A percentile compares a stretch with the other conserved stretches of the same genome.
phyloP scores from a whole-genome alignment of 2,329 filamentous ascomycete genomes.

The Colletotrichum cuscutae region DNA sequence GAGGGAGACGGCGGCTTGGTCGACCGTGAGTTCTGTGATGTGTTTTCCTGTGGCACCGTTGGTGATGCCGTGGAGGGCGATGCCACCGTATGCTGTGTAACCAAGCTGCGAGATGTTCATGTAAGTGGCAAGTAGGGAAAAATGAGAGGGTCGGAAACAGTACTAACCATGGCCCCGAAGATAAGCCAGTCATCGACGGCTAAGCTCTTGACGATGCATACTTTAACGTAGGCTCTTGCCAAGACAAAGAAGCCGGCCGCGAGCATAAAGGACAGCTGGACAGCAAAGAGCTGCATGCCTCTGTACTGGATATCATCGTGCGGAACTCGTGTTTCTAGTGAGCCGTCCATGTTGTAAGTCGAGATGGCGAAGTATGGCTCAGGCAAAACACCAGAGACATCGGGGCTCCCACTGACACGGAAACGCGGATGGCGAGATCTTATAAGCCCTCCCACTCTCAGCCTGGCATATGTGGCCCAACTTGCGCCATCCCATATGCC shows the following conservation, averaged over 20 bases:
- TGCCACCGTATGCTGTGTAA: constrained; percentile 45
- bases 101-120: constrained; percentile 40
- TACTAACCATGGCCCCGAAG: constrained; percentile 54
- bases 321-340: not conserved
- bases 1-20: constrained; percentile 42
- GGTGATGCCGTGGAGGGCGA: constrained; percentile 46
- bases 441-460: not conserved
- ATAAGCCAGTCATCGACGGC: constrained; percentile 60
- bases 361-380: not conserved
- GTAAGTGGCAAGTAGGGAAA: not conserved
- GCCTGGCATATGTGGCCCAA: not conserved
- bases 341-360: constrained; percentile 12
- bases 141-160: not conserved
- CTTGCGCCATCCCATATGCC: not conserved
- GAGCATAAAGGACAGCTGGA: constrained; percentile 43
- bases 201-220: constrained; percentile 53
- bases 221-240: constrained; percentile 57
- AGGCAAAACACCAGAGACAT: not conserved
- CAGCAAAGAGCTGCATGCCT: constrained; percentile 36
- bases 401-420: not conserved
- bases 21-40: constrained; percentile 34
- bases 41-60: constrained; percentile 41
- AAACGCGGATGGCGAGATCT: not conserved
- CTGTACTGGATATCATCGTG: not conserved
- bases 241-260: constrained; percentile 49